Conservation (phyloP, 352 stramenopile genomes). For the Phytopythium boreale region DNA sequence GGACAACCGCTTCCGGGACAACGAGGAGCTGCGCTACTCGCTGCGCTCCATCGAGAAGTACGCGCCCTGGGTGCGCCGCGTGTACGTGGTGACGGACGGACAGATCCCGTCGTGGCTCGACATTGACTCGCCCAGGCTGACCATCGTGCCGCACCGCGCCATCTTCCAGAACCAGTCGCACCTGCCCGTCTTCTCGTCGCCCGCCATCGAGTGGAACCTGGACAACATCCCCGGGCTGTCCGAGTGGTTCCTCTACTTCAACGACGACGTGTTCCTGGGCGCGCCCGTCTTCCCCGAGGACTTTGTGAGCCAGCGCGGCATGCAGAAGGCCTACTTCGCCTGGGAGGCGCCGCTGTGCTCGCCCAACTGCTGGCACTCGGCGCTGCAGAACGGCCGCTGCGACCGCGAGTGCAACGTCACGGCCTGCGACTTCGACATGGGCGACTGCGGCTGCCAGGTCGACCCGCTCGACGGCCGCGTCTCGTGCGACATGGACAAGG, state of each 20-base stretch:
- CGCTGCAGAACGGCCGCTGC: conserved; percentile 83
- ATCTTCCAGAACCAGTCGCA: conserved; percentile 91
- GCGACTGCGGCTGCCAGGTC: conserved; percentile 89
- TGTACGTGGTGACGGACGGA: conserved; percentile 94
- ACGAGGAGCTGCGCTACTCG: conserved; percentile 92
- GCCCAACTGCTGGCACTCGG: conserved; percentile 65
- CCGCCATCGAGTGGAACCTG: conserved; percentile 92
- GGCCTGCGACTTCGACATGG: conserved; percentile 91
- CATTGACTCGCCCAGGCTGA: conserved; percentile 71
- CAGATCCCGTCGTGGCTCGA: conserved; percentile 94
- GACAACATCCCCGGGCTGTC: conserved; percentile 92
- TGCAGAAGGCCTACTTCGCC: conserved; percentile 91
- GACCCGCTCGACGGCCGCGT: conserved; percentile 37
- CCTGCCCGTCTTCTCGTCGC: conserved; percentile 93
- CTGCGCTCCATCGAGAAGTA: conserved; percentile 93
- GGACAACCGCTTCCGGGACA: conserved; percentile 93
- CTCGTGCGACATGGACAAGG: conserved; percentile 54
- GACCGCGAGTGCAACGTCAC: conserved; percentile 88
- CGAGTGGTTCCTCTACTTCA: conserved; percentile 95
- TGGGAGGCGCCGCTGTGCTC: conserved; percentile 93
- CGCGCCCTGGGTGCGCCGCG: conserved; percentile 92
- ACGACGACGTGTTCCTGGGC: conserved; percentile 95
- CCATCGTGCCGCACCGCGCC: conserved; percentile 86
- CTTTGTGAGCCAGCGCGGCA: conserved; percentile 84
- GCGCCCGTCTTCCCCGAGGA: conserved; percentile 86